These are phyloP conservation scores for Nemania sp. DNA, from an alignment of 2,329 filamentous ascomycete species.

Conservation along the genomic window DNA sequence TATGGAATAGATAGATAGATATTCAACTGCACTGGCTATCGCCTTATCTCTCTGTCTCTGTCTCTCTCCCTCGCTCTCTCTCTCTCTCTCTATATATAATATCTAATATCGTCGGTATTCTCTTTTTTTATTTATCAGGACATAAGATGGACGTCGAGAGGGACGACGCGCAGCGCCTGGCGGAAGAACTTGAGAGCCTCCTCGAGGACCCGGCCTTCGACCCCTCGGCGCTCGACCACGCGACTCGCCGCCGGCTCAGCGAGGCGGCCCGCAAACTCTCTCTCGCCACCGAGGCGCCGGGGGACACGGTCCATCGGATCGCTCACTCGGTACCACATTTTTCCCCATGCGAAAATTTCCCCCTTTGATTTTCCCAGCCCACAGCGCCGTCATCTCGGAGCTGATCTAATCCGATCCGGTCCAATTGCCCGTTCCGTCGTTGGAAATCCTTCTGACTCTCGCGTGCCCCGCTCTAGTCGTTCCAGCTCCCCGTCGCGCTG, in stretches of 20 bases:
- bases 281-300: slow-evolving; percentile 19
- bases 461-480: slow-evolving; percentile 2
- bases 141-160: slow-evolving; percentile 12
- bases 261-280: slow-evolving; percentile 25
- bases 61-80: too few relatives aligned
- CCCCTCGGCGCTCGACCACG: slow-evolving; percentile 19
- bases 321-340: slow-evolving; percentile 11
- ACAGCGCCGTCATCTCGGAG: too few relatives aligned
- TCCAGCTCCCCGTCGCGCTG: slow-evolving; percentile 23
- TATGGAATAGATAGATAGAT: too few relatives aligned
- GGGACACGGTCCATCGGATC: slow-evolving; percentile 24
- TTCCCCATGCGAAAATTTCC: too few relatives aligned
- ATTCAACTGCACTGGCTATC: neutral
- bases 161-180: slow-evolving; percentile 14
- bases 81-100: too few relatives aligned
- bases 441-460: slow-evolving; percentile 6
- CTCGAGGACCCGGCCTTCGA: slow-evolving; percentile 20
- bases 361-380: neutral
- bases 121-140: neutral
- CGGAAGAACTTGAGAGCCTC: slow-evolving; percentile 20
- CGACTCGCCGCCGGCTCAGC: slow-evolving; percentile 22
- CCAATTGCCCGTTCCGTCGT: neutral
- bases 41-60: too few relatives aligned
- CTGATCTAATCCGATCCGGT: too few relatives aligned
- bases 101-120: neutral